Conservation (phyloP, 768 basidiomycete species). For the Fomitopsis serialis region DNA sequence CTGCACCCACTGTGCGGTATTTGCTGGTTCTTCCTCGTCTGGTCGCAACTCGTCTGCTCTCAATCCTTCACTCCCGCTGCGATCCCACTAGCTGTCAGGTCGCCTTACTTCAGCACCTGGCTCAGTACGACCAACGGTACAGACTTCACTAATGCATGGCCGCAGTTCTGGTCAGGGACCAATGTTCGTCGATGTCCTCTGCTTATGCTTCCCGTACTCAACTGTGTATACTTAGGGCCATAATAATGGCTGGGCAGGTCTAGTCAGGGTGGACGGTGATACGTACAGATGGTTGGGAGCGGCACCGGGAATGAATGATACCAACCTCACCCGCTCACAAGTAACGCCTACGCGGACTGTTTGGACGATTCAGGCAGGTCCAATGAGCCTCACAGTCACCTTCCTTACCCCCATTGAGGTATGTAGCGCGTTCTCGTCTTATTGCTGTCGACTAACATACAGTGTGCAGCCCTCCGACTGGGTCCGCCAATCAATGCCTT, state of each 20-base stretch:
- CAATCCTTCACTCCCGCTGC: slow-evolving; percentile 15
- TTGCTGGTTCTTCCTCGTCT: neutral
- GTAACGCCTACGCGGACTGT: slow-evolving; percentile 33
- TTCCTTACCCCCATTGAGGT: slow-evolving; percentile 37
- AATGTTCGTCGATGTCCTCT: neutral
- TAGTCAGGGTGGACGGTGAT: slow-evolving; percentile 12
- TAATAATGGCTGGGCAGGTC: slow-evolving; percentile 14
- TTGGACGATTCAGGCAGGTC: slow-evolving; percentile 28
- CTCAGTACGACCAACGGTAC: slow-evolving; percentile 1
- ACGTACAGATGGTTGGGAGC: slow-evolving; percentile 16
- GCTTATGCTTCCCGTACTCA: neutral
- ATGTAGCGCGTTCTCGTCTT: neutral
- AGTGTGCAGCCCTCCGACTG: slow-evolving; percentile 28
- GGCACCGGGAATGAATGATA: slow-evolving; percentile 1
- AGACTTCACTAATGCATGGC: slow-evolving; percentile 10
- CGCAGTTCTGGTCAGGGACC: slow-evolving; percentile 14
- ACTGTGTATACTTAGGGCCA: neutral
- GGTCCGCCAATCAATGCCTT: slow-evolving; percentile 34
- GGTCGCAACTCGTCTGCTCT: neutral
- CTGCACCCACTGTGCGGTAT: neutral
- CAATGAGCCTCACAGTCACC: slow-evolving; percentile 30
- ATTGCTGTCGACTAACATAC: neutral
- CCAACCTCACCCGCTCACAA: slow-evolving; percentile 16
- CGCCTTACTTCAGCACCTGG: slow-evolving; percentile 22
- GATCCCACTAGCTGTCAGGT: slow-evolving; percentile 22